Evolutionary conservation across 2,329 filamentous ascomycete genomes (phyloP).

Genomic region (Sporothrix euskadiensis): DNA sequence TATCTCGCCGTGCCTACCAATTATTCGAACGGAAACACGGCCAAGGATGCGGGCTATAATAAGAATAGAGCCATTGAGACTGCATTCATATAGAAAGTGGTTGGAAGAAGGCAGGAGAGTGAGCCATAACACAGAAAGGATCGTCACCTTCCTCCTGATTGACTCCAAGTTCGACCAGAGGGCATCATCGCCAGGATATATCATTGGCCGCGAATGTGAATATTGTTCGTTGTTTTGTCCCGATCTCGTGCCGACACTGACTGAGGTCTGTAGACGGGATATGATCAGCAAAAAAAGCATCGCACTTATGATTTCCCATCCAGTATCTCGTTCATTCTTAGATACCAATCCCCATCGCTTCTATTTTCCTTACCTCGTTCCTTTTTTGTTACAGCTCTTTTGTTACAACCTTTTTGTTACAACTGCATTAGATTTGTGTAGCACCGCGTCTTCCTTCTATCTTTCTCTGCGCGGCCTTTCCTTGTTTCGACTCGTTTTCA

Average conservation of each 20-base stretch:
- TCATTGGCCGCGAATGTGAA: not conserved
- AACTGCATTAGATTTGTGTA: conserved; percentile 4
- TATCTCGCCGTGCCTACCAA: not conserved
- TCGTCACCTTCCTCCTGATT: not conserved
- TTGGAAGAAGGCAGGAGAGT: not conserved
- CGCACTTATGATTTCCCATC: not conserved
- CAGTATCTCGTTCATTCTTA: no score
- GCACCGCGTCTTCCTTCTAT: not conserved
- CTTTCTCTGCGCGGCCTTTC: not conserved
- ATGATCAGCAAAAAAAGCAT: not conserved
- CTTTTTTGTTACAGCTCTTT: not conserved
- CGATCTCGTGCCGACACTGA: not conserved
- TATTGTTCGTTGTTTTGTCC: not conserved
- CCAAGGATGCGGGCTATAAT: not conserved
- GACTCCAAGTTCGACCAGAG: not conserved
- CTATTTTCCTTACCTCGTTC: not conserved
- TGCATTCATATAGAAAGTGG: not conserved
- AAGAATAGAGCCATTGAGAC: not conserved
- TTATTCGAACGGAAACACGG: not conserved
- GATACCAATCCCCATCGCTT: not conserved
- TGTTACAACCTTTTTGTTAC: not conserved
- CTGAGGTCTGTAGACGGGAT: not conserved
- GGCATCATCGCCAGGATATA: no score
- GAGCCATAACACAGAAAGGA: not conserved
- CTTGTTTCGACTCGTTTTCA: not conserved